A percentile compares a stretch with the other conserved stretches of the same genome.
Evolutionary conservation across 1,284 basidiomycete genomes (phyloP).

Genomic region (Cutaneotrichosporon dermatis): DNA sequence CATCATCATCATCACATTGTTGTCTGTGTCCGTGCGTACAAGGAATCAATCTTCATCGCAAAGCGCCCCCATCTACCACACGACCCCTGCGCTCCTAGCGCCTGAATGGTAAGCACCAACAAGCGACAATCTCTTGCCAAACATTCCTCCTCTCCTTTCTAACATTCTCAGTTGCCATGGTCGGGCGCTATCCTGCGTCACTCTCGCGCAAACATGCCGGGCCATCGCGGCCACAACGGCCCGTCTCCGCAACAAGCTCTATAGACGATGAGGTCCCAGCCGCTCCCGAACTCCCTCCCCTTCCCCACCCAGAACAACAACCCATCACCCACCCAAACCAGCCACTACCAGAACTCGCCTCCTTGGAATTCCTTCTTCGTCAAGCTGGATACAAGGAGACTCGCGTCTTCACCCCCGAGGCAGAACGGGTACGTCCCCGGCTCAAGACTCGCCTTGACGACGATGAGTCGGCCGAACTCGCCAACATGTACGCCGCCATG

Average conservation of each 20-base stretch:
- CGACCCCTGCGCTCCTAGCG: too few species aligned
- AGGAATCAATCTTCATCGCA: too few species aligned
- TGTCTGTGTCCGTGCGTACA: too few species aligned
- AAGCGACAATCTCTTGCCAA: background rate
- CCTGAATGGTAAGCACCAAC: too few species aligned
- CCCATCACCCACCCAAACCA: background rate
- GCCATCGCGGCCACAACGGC: constrained; percentile 18
- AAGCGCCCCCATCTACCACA: too few species aligned
- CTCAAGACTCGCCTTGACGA: constrained; percentile 30
- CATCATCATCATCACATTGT: too few species aligned
- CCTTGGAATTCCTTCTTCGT: constrained; percentile 71
- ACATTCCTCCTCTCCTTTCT: background rate
- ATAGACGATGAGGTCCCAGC: constrained; percentile 26
- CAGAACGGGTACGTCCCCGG: constrained; percentile 53
- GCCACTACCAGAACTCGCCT: constrained; percentile 49
- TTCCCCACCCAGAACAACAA: background rate
- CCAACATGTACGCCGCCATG: constrained; percentile 34
- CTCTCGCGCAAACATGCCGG: constrained; percentile 21
- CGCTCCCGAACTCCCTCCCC: constrained; percentile 12
- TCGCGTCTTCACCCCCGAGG: constrained; percentile 75
- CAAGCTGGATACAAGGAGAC: constrained; percentile 88
- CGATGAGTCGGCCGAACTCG: constrained; percentile 31
- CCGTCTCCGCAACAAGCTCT: constrained; percentile 12
- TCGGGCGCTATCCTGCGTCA: constrained; percentile 21
- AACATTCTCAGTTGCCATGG: constrained; percentile 1